These are phyloP conservation scores for Ustilago tritici DNA, from an alignment of 1,284 basidiomycete species.

Conservation along the genomic window DNA sequence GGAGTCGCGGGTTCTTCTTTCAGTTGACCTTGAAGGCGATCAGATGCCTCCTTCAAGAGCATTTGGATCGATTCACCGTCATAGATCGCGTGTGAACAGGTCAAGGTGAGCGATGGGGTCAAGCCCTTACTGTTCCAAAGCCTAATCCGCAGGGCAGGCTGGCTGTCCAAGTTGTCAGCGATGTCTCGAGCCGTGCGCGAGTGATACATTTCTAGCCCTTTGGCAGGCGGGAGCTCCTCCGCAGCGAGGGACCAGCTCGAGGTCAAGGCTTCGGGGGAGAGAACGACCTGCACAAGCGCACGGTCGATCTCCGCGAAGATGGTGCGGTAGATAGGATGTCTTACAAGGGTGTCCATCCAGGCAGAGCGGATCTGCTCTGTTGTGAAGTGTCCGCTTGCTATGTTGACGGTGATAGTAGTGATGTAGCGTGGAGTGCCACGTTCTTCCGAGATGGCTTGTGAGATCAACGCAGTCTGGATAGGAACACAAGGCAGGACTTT, in stretches of 20 bases:
- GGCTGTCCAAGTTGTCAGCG: constrained; percentile 15
- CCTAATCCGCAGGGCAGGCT: constrained; percentile 54
- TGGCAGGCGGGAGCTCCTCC: not conserved
- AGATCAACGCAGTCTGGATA: constrained; percentile 58
- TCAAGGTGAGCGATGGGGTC: constrained; percentile 23
- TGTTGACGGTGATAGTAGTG: constrained; percentile 43
- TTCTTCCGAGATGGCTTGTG: constrained; percentile 40
- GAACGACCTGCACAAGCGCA: constrained; percentile 44
- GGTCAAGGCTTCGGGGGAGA: constrained; percentile 13
- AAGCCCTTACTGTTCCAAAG: constrained; percentile 26
- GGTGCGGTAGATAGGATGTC: constrained; percentile 58
- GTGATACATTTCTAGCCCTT: constrained; percentile 23
- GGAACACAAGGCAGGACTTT: constrained; percentile 55
- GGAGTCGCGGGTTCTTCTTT: constrained; percentile 5
- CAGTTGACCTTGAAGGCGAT: constrained; percentile 9
- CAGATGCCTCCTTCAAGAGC: constrained; percentile 43
- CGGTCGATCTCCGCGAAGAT: constrained; percentile 50
- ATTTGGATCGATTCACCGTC: constrained; percentile 61
- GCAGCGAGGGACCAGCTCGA: constrained; percentile 18
- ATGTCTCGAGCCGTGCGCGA: constrained; percentile 37
- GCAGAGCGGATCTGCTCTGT: constrained; percentile 23
- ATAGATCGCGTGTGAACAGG: constrained; percentile 63
- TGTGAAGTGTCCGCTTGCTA: constrained; percentile 8
- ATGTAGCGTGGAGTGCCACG: constrained; percentile 50
- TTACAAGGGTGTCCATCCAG: constrained; percentile 37